Evolutionary conservation across 169 alveolate species (phyloP).

Genomic region (Ichthyophthirius multifiliis): DNA sequence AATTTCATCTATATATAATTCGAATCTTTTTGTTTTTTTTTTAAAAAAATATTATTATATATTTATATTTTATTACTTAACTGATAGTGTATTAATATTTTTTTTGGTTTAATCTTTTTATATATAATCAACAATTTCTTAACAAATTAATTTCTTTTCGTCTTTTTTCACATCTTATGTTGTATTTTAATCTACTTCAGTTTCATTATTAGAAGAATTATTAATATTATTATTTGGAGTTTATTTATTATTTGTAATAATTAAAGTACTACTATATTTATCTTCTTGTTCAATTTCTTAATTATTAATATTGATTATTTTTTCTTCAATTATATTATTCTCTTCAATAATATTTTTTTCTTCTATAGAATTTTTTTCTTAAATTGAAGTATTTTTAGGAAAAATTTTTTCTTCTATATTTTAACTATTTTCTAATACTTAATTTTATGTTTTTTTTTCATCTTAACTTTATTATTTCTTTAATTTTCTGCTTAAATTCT

Average conservation of each 20-base stretch:
- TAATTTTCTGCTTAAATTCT: too few species aligned
- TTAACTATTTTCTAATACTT: too few species aligned
- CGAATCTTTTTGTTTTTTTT: constrained; percentile 43
- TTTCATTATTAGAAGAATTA: neutral
- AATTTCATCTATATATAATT: constrained; percentile 45
- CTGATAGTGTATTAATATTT: constrained; percentile 32
- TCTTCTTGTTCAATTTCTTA: too few species aligned
- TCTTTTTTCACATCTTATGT: neutral
- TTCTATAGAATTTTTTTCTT: too few species aligned
- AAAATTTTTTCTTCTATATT: too few species aligned
- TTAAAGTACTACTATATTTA: too few species aligned
- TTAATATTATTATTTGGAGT: neutral
- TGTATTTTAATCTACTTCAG: neutral
- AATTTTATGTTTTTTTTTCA: too few species aligned
- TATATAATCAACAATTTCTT: constrained; percentile 10
- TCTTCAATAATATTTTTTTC: too few species aligned
- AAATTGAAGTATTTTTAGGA: too few species aligned
- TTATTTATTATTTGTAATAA: neutral
- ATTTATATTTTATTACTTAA: neutral
- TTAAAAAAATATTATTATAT: neutral
- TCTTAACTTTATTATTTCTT: too few species aligned
- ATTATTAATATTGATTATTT: too few species aligned
- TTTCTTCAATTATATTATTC: too few species aligned
- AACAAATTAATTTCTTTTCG: neutral
- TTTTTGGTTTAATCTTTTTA: constrained; percentile 26